A percentile compares a stretch with the other conserved stretches of the same genome.
Conservation (phyloP, 257 asterid genomes). For the Agastache rugosa region DNA sequence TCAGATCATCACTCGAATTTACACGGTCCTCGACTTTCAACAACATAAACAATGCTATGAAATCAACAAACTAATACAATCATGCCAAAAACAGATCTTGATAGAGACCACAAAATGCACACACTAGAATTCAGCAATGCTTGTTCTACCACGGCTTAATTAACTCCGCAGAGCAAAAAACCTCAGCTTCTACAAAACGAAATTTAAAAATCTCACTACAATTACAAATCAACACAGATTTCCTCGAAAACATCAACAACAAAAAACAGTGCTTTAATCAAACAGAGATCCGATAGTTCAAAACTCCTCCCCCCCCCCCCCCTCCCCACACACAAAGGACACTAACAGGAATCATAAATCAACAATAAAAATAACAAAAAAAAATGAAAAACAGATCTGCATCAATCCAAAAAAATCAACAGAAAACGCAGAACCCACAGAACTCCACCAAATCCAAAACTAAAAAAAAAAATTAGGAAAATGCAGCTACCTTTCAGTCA, state of each 20-base stretch:
- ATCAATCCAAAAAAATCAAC: conserved; percentile 19
- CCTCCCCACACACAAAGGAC: too few relatives aligned
- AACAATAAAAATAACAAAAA: not conserved
- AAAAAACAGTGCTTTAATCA: conserved; percentile 14
- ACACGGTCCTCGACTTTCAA: conserved; percentile 1
- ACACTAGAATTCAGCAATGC: conserved; percentile 18
- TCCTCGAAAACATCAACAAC: conserved; percentile 49
- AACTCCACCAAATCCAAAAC: conserved; percentile 28
- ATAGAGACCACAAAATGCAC: conserved; percentile 32
- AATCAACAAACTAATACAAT: conserved; percentile 14
- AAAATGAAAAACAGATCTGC: conserved; percentile 42
- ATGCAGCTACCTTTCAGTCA: conserved; percentile 47
- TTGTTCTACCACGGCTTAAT: conserved; percentile 21
- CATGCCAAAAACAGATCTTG: conserved; percentile 36
- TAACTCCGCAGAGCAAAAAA: conserved; percentile 15
- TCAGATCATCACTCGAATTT: conserved; percentile 30
- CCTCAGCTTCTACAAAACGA: not conserved
- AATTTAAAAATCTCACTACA: conserved; percentile 26
- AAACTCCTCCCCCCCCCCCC: conserved; percentile 29
- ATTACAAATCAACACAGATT: conserved; percentile 43
- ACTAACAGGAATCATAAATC: conserved; percentile 42
- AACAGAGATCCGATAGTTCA: conserved; percentile 36
- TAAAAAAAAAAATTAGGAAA: conserved; percentile 28
- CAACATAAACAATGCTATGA: not conserved
- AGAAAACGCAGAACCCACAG: conserved; percentile 13